A percentile compares a stretch with the other conserved stretches of the same genome.
Evolutionary conservation across 2,329 filamentous ascomycete species (phyloP).

Genomic region (Arthrobotrys iridis): DNA sequence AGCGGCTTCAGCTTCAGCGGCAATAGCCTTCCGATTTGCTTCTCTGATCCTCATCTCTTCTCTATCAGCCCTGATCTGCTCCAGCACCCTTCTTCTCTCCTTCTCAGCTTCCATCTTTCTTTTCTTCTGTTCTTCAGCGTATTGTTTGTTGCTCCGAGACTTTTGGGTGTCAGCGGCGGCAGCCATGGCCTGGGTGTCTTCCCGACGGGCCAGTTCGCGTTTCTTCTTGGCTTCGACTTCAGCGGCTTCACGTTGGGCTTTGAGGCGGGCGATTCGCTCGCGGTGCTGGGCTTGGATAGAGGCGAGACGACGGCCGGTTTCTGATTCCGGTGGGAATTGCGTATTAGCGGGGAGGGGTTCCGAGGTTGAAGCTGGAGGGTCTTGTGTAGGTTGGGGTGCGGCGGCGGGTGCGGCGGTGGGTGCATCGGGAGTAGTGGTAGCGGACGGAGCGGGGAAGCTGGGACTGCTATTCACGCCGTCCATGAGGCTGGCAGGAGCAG

Average conservation of each 20-base stretch:
- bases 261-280: slow-evolving; percentile 42
- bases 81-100: slow-evolving; percentile 41
- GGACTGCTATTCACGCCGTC: slow-evolving; percentile 49
- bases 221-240: slow-evolving; percentile 42
- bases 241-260: slow-evolving; percentile 44
- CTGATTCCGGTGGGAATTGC: slow-evolving; percentile 47
- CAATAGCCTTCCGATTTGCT: slow-evolving; percentile 48
- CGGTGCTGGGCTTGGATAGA: slow-evolving; percentile 48
- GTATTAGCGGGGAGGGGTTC: slow-evolving; percentile 33
- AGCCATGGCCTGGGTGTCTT: slow-evolving; percentile 34
- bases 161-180: slow-evolving; percentile 35
- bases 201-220: slow-evolving; percentile 24
- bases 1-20: slow-evolving; percentile 38
- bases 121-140: slow-evolving; percentile 48
- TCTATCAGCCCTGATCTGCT: slow-evolving; percentile 48
- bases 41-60: slow-evolving; percentile 48
- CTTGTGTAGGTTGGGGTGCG: neutral
- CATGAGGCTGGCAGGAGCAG: slow-evolving; percentile 30
- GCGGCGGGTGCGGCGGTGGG: neutral
- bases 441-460: slow-evolving; percentile 22
- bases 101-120: slow-evolving; percentile 33
- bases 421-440: neutral
- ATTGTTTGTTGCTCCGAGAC: slow-evolving; percentile 25
- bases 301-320: slow-evolving; percentile 32
- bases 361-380: neutral